Percentiles rank a stretch among this genome's conserved stretches.
Conservation (phyloP, 140 eudicot species). For the Flaveria floridana region DNA sequence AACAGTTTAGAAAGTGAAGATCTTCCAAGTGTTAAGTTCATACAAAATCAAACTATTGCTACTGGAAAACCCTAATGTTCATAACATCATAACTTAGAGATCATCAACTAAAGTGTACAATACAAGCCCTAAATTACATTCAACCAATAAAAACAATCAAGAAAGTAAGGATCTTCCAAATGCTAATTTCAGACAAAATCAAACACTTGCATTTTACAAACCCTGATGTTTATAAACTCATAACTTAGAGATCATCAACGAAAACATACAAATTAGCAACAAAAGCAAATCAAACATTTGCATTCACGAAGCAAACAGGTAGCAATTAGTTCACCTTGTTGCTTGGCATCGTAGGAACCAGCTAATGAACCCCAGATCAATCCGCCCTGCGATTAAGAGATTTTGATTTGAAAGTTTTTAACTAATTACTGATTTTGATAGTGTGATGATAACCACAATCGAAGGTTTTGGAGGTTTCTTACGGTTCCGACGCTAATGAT, state of each 20-base stretch:
- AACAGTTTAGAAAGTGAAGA: slow-evolving; percentile 16
- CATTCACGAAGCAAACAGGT: background rate
- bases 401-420: background rate
- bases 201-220: background rate
- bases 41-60: background rate
- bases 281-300: background rate
- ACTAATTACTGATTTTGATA: background rate
- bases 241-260: background rate
- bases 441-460: background rate
- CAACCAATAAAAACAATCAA: background rate
- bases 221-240: background rate
- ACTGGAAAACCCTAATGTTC: background rate
- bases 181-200: background rate
- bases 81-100: background rate
- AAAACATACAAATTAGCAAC: background rate
- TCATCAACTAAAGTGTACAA: background rate
- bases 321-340: slow-evolving; percentile 40
- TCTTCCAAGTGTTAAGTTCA: background rate
- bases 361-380: slow-evolving; percentile 70
- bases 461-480: slow-evolving; percentile 10
- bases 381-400: slow-evolving; percentile 58
- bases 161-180: too few species aligned
- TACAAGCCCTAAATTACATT: background rate
- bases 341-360: slow-evolving; percentile 62
- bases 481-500: slow-evolving; percentile 66